phyloP scores from a whole-genome alignment of 2,329 filamentous ascomycete genomes.

The Diaporthe capsici region DNA sequence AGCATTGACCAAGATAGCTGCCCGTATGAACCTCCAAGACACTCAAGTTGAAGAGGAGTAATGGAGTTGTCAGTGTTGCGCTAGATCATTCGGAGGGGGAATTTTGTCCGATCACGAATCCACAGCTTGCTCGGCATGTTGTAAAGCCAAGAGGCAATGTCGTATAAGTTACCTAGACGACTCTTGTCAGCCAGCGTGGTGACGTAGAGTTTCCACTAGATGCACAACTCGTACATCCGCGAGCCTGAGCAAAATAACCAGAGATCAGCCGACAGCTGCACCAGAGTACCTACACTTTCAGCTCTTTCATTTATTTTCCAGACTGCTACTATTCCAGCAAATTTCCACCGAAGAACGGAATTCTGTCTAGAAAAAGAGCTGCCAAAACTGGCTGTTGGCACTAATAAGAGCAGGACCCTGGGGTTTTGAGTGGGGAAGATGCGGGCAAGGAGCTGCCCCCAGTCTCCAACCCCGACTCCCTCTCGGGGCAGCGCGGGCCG shows the following conservation, averaged over 20 bases:
- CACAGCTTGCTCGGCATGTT: neutral
- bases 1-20: no score
- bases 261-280: no score
- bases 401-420: neutral
- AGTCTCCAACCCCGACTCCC: neutral
- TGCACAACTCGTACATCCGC: neutral
- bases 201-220: neutral
- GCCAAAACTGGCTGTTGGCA: no score
- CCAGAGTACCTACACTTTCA: neutral
- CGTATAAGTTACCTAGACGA: neutral
- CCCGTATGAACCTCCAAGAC: no score
- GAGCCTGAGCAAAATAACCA: neutral
- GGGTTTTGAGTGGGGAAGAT: neutral
- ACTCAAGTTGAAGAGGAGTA: neutral
- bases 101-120: neutral
- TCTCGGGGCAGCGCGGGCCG: conserved; percentile 30
- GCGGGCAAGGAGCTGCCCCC: neutral
- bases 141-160: conserved; percentile 25
- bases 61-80: neutral
- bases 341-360: neutral
- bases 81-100: no score
- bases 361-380: neutral
- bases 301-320: neutral
- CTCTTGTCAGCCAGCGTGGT: neutral
- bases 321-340: neutral